A percentile compares a stretch with the other conserved stretches of the same genome.
These are phyloP conservation scores for Yamadazyma mexicana DNA, from an alignment of 1,139 yeast species.

Conservation along the genomic window DNA sequence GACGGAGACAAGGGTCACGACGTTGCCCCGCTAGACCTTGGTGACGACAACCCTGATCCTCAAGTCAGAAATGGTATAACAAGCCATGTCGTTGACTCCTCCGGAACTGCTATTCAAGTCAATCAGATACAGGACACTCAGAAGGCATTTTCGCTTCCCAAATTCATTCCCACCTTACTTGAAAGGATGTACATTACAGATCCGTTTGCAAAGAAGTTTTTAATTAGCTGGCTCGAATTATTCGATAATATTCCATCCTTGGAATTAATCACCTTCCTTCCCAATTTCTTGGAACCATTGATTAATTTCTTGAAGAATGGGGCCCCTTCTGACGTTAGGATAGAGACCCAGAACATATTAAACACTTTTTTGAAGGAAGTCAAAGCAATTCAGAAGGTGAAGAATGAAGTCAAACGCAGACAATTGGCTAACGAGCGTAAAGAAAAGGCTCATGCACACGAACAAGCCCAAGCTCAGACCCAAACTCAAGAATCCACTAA, in stretches of 20 bases:
- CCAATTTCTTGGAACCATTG: conserved; percentile 86
- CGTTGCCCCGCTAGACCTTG: conserved; percentile 18
- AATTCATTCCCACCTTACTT: conserved; percentile 84
- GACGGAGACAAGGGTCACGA: conserved; percentile 18
- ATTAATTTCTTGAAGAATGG: conserved; percentile 74
- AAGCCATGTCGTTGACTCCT: conserved; percentile 49
- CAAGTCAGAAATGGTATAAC: conserved; percentile 17
- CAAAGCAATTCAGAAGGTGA: conserved; percentile 68
- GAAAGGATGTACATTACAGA: conserved; percentile 92
- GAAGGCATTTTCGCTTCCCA: conserved; percentile 80
- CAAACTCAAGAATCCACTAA: not conserved
- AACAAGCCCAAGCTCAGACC: conserved; percentile 9
- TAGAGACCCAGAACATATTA: conserved; percentile 77
- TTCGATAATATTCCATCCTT: conserved; percentile 91
- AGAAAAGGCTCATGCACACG: conserved; percentile 6
- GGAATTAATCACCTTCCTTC: conserved; percentile 82
- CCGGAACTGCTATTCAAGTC: conserved; percentile 58
- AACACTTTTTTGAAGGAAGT: conserved; percentile 80
- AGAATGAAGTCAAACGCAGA: conserved; percentile 44
- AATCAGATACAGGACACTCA: conserved; percentile 62
- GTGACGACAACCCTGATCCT: not conserved
- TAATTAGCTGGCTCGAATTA: conserved; percentile 90
- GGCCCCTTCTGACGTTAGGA: conserved; percentile 83
- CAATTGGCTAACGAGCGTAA: conserved; percentile 22
- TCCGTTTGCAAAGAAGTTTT: conserved; percentile 87